phyloP scores from a whole-genome alignment of 306 rosid species.

The Bauhinia variegata region DNA sequence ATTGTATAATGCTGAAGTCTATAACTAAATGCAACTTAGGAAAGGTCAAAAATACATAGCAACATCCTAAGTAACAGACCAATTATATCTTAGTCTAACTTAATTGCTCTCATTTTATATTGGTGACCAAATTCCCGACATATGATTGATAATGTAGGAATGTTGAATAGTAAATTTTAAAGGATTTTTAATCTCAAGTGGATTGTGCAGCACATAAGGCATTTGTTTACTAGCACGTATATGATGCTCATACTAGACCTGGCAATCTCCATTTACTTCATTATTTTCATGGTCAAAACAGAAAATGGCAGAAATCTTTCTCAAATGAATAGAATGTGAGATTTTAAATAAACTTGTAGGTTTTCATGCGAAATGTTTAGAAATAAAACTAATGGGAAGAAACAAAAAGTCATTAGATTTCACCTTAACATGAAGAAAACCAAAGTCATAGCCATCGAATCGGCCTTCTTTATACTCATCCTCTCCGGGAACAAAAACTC shows the following conservation, averaged over 20 bases:
- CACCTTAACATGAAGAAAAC: slow-evolving; percentile 97
- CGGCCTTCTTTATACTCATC: slow-evolving; percentile 80
- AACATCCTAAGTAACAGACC: neutral
- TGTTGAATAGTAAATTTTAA: neutral
- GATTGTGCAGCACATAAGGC: slow-evolving; percentile 20
- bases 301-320: slow-evolving; percentile 35
- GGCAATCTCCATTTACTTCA: slow-evolving; percentile 4
- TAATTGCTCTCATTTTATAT: neutral
- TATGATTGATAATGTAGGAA: slow-evolving; percentile 3
- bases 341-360: slow-evolving; percentile 15
- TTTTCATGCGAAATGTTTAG: slow-evolving; percentile 19
- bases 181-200: slow-evolving; percentile 19
- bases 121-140: neutral
- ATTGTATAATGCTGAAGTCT: slow-evolving; percentile 11
- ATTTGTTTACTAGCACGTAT: slow-evolving; percentile 10
- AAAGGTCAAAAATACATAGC: slow-evolving; percentile 3
- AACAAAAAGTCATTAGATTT: slow-evolving; percentile 23
- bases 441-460: slow-evolving; percentile 90
- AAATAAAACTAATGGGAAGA: slow-evolving; percentile 13
- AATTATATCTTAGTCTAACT: neutral
- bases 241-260: slow-evolving; percentile 7
- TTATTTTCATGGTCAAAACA: neutral
- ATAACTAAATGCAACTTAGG: slow-evolving; percentile 6
- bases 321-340: slow-evolving; percentile 2
- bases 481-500: slow-evolving; percentile 85